Base-by-base conservation (phyloP, 148 eudicot genomes). In the Arctostaphylos glauca region DNA sequence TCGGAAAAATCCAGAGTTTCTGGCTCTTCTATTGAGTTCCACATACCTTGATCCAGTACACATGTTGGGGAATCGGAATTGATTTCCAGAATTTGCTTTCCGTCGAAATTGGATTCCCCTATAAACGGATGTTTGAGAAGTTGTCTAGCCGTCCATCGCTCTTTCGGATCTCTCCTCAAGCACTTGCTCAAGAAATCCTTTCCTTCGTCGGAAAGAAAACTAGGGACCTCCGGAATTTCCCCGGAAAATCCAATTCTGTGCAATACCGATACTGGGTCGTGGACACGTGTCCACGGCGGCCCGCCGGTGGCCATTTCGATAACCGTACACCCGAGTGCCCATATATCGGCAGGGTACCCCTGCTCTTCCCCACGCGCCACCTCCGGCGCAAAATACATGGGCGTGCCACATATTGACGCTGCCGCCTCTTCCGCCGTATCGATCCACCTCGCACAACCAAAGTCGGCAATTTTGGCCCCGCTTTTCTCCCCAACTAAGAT, bases 221-320 rank as follows among this genome's bases (percentile, higher is more conserved):
- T 15, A 0, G 95, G 93, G 0, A 82, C 18, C 68, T 86, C 89
- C 72, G 93, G 93, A 48, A 77, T 5, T 18, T 89, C 86, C 6
- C 84, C 88, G 41, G 89, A 86, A 64, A 60, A 85, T 23, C 87
- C 95, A 41, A 92, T 85, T 58, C 83, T 44, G 83, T 90, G 87
- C 46, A 91, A 55, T 5, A 79, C 88, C 18, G 90, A 66, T 0
- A 86, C 76, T 0, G 94, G 91, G 56, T 84, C 83, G 43, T 79
- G 72, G 43, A 78, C 75, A 53, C 82, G 80, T 50, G 71, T 78
- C 92, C 92, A 91, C 14, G 92, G 90, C 49, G 83, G 44, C 18
- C 44, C 70, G 4, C 94, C 94, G 3, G 90, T 90, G 1, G 89
- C 92, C 95, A 91, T 88, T 77, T 92, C 95, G 25, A 90, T 84